Conservation (phyloP, 2,329 filamentous ascomycete genomes). For the Calcarisporium arbuscula region DNA sequence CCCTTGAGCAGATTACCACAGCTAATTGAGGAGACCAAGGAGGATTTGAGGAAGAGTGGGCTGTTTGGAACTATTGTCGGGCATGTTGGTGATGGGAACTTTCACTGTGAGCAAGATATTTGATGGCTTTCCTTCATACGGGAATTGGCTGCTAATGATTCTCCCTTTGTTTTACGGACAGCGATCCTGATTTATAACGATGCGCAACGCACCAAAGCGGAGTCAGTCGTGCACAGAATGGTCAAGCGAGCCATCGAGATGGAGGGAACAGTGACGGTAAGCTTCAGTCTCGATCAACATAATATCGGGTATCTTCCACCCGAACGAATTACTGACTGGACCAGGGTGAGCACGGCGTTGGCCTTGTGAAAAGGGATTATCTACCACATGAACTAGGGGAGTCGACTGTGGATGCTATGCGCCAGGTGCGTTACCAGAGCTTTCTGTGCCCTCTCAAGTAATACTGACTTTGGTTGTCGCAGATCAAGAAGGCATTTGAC, state of each 20-base stretch:
- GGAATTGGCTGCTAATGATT: neutral
- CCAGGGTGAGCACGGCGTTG: conserved; percentile 75
- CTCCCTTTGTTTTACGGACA: conserved; percentile 15
- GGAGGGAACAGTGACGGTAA: conserved; percentile 73
- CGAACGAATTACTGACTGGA: conserved; percentile 7
- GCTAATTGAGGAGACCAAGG: conserved; percentile 67
- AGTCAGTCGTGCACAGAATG: conserved; percentile 73
- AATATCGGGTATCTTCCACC: neutral
- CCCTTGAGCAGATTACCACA: conserved; percentile 68
- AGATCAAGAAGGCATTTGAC: conserved; percentile 78
- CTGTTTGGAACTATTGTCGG: conserved; percentile 53
- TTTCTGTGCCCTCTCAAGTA: neutral
- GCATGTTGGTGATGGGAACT: conserved; percentile 74
- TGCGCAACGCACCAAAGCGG: conserved; percentile 59
- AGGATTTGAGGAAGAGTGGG: conserved; percentile 35
- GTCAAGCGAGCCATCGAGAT: conserved; percentile 79
- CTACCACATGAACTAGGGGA: conserved; percentile 70
- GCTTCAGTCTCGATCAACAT: conserved; percentile 18
- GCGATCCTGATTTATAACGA: conserved; percentile 57
- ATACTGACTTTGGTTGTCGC: conserved; percentile 5
- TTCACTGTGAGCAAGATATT: conserved; percentile 46
- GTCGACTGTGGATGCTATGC: conserved; percentile 73
- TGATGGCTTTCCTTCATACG: neutral
- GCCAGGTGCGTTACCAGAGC: conserved; percentile 49
- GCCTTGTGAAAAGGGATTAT: conserved; percentile 79